Evolutionary conservation across 2,329 filamentous ascomycete species (phyloP).

Genomic region (Xylaria sp.): DNA sequence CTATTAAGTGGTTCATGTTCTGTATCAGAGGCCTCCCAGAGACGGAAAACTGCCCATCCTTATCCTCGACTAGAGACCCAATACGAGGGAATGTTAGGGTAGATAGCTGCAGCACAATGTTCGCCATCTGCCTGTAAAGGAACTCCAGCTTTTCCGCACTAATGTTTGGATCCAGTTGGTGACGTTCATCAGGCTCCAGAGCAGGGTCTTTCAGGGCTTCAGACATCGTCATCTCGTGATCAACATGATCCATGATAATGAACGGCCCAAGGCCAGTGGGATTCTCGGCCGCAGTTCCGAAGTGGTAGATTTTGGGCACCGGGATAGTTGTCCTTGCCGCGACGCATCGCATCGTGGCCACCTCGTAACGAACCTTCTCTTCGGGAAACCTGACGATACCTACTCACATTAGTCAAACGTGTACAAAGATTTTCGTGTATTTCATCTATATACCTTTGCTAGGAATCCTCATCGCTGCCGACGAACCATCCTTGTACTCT

Average conservation of each 20-base stretch:
- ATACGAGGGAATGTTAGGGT: slow-evolving; percentile 51
- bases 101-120: slow-evolving; percentile 53
- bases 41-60: slow-evolving; percentile 45
- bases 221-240: slow-evolving; percentile 46
- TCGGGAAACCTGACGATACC: slow-evolving; percentile 44
- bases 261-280: slow-evolving; percentile 51
- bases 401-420: not conserved
- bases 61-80: slow-evolving; percentile 49
- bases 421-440: no score
- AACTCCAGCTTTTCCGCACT: slow-evolving; percentile 47
- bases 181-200: not conserved
- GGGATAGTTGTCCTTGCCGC: slow-evolving; percentile 50
- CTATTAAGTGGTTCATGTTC: slow-evolving; percentile 55
- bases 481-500: slow-evolving; percentile 49
- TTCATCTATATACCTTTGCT: slow-evolving; percentile 45
- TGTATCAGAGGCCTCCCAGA: slow-evolving; percentile 52
- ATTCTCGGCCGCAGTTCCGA: slow-evolving; percentile 48
- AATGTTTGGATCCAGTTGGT: slow-evolving; percentile 51
- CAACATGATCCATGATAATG: slow-evolving; percentile 53
- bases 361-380: slow-evolving; percentile 52
- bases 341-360: slow-evolving; percentile 50
- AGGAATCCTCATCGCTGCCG: slow-evolving; percentile 47
- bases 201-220: slow-evolving; percentile 17
- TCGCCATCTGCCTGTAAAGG: slow-evolving; percentile 54
- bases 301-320: slow-evolving; percentile 49